A percentile compares a stretch with the other conserved stretches of the same genome.
phyloP scores from a whole-genome alignment of 257 asterid genomes.

The Pogostemon cablin region DNA sequence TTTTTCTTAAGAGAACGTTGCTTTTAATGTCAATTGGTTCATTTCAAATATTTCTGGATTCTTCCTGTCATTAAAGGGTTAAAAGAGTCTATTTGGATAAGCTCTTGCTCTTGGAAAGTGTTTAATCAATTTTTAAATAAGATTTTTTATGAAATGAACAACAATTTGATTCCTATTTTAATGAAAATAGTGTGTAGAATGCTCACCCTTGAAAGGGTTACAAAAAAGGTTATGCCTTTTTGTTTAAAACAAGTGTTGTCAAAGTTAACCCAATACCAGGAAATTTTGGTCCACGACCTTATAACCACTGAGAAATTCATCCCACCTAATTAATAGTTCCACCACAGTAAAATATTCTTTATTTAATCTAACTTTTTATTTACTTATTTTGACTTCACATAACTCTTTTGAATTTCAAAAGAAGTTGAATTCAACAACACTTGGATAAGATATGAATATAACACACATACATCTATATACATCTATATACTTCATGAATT shows the following conservation, averaged over 20 bases:
- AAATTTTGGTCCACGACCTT: too few relatives aligned
- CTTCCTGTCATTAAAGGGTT: not conserved
- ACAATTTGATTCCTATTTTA: not conserved
- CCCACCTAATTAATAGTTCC: too few relatives aligned
- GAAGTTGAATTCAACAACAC: too few relatives aligned
- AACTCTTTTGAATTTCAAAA: too few relatives aligned
- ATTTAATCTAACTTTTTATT: too few relatives aligned
- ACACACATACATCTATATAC: too few relatives aligned
- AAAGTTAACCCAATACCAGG: not conserved
- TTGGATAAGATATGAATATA: too few relatives aligned
- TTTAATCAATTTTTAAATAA: too few relatives aligned
- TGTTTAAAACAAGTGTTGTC: slow-evolving; percentile 9
- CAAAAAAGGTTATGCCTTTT: not conserved
- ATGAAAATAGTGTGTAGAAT: not conserved
- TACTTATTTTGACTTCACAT: too few relatives aligned
- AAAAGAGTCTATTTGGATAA: not conserved
- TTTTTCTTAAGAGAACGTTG: not conserved
- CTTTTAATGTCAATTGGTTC: not conserved
- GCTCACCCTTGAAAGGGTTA: not conserved
- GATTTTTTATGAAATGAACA: not conserved
- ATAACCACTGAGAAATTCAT: too few relatives aligned
- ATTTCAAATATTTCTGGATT: not conserved
- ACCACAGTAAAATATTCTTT: too few relatives aligned
- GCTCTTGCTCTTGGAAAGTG: not conserved
- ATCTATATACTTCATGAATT: too few relatives aligned